Evolutionary conservation across 2,329 filamentous ascomycete genomes (phyloP).

Genomic region (Akanthomyces muscarius): DNA sequence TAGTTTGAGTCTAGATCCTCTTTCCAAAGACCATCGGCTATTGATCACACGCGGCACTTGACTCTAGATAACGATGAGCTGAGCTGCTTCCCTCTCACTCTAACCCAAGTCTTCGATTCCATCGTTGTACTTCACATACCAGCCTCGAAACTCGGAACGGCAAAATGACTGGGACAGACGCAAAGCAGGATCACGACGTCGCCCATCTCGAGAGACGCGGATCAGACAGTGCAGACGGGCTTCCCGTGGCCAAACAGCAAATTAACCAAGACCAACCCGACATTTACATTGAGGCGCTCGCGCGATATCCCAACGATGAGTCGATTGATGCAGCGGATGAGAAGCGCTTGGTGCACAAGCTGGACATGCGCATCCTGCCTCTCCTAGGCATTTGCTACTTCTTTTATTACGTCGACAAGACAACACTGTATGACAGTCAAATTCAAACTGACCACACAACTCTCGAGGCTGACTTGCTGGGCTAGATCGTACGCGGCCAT

Average conservation of each 20-base stretch:
- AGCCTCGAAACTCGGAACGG: background rate
- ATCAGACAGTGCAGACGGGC: background rate
- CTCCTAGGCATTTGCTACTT: slow-evolving; percentile 39
- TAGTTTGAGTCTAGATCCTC: slow-evolving; percentile 17
- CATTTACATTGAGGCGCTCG: slow-evolving; percentile 34
- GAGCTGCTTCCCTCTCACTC: background rate
- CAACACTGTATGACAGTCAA: slow-evolving; percentile 37
- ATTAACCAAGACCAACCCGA: slow-evolving; percentile 25
- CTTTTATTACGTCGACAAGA: slow-evolving; percentile 43
- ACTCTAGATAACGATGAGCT: background rate
- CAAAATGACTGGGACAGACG: background rate
- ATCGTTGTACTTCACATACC: background rate
- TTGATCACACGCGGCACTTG: background rate
- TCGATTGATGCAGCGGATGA: slow-evolving; percentile 33
- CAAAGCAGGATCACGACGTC: background rate
- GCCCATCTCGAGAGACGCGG: slow-evolving; percentile 4
- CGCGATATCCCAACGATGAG: slow-evolving; percentile 35
- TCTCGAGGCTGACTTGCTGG: background rate
- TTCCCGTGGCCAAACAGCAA: background rate
- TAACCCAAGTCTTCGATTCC: background rate
- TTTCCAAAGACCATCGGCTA: background rate
- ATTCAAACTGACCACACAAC: background rate
- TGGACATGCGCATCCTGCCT: slow-evolving; percentile 36
- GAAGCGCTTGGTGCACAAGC: slow-evolving; percentile 32
- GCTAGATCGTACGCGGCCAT: slow-evolving; percentile 57